These are phyloP conservation scores for Aureobasidium sp. DNA, from an alignment of 2,329 filamentous ascomycete species.

Conservation along the genomic window DNA sequence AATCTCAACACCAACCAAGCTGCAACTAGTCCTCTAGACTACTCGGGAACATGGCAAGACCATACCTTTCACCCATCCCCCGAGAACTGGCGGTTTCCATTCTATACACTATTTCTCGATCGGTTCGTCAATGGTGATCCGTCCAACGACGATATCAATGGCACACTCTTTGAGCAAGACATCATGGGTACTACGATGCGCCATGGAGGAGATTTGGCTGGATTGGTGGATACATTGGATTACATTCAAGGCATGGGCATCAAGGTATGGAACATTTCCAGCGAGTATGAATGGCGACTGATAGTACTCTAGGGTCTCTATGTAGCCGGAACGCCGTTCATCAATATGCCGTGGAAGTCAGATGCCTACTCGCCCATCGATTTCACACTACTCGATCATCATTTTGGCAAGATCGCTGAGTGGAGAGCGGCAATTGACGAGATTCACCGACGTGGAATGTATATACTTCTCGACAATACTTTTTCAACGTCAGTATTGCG, in stretches of 20 bases:
- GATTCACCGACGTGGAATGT: slow-evolving; percentile 58
- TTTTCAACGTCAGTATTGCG: slow-evolving; percentile 42
- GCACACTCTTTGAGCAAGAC: slow-evolving; percentile 55
- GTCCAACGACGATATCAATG: slow-evolving; percentile 56
- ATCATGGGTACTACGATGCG: slow-evolving; percentile 54
- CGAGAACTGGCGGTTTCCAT: slow-evolving; percentile 57
- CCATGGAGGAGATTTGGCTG: slow-evolving; percentile 54
- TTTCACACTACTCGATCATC: slow-evolving; percentile 56
- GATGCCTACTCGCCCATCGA: slow-evolving; percentile 56
- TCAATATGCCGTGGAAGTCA: slow-evolving; percentile 58
- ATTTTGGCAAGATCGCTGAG: slow-evolving; percentile 52
- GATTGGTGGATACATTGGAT: slow-evolving; percentile 54
- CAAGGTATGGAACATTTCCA: neutral
- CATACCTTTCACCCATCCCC: slow-evolving; percentile 50
- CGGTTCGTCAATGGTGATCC: slow-evolving; percentile 60
- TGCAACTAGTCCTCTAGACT: slow-evolving; percentile 50
- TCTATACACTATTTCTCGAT: slow-evolving; percentile 59
- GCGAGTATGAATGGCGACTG: neutral
- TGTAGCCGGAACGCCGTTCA: slow-evolving; percentile 56
- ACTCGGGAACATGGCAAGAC: slow-evolving; percentile 49
- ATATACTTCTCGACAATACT: slow-evolving; percentile 60
- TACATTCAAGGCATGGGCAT: slow-evolving; percentile 59
- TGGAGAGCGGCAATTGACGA: slow-evolving; percentile 54
- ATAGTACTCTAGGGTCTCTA: slow-evolving; percentile 45
- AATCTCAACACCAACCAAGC: slow-evolving; percentile 56